phyloP scores from a whole-genome alignment of 2,329 filamentous ascomycete genomes.

The Aciculosporium take region DNA sequence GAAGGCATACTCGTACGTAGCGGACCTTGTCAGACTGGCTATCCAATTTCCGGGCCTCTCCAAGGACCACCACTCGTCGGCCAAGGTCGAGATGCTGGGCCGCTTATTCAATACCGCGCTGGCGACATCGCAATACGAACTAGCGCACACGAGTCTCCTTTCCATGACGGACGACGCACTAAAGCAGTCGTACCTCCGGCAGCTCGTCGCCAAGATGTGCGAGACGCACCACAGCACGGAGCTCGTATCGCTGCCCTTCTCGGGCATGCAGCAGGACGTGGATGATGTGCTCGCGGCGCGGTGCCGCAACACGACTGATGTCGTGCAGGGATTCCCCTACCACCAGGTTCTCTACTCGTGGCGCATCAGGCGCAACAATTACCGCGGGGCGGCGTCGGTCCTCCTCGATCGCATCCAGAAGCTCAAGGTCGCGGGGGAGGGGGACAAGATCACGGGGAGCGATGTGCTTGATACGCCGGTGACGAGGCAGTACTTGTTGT shows the following conservation, averaged over 20 bases:
- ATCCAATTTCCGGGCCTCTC: slow-evolving; percentile 42
- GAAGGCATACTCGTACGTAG: slow-evolving; percentile 64
- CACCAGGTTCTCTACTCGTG: slow-evolving; percentile 87
- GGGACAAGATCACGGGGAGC: slow-evolving; percentile 38
- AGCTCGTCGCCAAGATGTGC: slow-evolving; percentile 56
- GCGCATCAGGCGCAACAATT: slow-evolving; percentile 71
- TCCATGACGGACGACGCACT: slow-evolving; percentile 59
- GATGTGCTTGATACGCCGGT: slow-evolving; percentile 49
- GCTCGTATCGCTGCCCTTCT: slow-evolving; percentile 65
- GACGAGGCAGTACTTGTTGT: slow-evolving; percentile 66
- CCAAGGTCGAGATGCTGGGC: slow-evolving; percentile 59
- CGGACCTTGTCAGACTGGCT: slow-evolving; percentile 68
- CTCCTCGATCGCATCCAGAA: slow-evolving; percentile 50
- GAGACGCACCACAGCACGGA: slow-evolving; percentile 50
- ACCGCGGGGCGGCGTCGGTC: slow-evolving; percentile 59
- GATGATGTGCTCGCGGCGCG: slow-evolving; percentile 64
- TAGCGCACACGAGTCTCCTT: slow-evolving; percentile 67
- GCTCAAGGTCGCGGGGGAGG: slow-evolving; percentile 43
- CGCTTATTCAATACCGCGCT: slow-evolving; percentile 74
- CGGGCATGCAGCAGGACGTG: slow-evolving; percentile 61
- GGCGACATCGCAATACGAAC: slow-evolving; percentile 63
- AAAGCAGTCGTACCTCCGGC: slow-evolving; percentile 56
- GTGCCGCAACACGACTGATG: slow-evolving; percentile 54
- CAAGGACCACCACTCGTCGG: slow-evolving; percentile 19
- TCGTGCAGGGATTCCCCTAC: slow-evolving; percentile 58